Conservation (phyloP, 139 green algal species). For the Tetraselmis chui region DNA sequence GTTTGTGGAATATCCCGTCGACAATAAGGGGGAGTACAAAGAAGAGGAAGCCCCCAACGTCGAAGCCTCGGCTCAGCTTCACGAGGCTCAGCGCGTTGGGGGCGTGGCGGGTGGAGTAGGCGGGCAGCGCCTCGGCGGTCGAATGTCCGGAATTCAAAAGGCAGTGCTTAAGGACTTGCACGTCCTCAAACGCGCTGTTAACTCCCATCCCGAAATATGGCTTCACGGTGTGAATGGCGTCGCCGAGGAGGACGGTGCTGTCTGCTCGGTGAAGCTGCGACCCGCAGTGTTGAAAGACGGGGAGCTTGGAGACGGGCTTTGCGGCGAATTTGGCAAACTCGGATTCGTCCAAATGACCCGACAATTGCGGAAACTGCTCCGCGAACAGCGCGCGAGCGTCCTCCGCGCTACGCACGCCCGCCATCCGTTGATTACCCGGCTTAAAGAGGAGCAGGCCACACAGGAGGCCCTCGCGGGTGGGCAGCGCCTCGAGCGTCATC, state of each 20-base stretch:
- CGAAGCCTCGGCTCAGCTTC: conserved; percentile 29
- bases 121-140: conserved; percentile 1
- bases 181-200: conserved; percentile 49
- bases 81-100: conserved; percentile 41
- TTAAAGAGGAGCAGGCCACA: conserved; percentile 43
- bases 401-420: too few relatives aligned
- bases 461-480: conserved; percentile 34
- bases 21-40: conserved; percentile 49
- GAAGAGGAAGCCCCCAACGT: conserved; percentile 37
- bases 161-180: conserved; percentile 20
- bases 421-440: conserved; percentile 12
- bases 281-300: conserved; percentile 26
- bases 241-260: conserved; percentile 26
- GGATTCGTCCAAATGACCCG: conserved; percentile 7
- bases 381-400: conserved; percentile 23
- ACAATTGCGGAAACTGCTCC: conserved; percentile 35
- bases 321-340: conserved; percentile 20
- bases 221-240: conserved; percentile 50
- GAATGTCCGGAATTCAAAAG: conserved; percentile 10
- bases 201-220: conserved; percentile 54
- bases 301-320: conserved; percentile 20
- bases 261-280: conserved; percentile 21
- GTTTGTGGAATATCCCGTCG: conserved; percentile 36
- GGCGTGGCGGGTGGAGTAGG: conserved; percentile 22
- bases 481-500: conserved; percentile 38